Base-by-base conservation (phyloP, 2,329 filamentous ascomycete species). In the Colletotrichum sp. region DNA sequence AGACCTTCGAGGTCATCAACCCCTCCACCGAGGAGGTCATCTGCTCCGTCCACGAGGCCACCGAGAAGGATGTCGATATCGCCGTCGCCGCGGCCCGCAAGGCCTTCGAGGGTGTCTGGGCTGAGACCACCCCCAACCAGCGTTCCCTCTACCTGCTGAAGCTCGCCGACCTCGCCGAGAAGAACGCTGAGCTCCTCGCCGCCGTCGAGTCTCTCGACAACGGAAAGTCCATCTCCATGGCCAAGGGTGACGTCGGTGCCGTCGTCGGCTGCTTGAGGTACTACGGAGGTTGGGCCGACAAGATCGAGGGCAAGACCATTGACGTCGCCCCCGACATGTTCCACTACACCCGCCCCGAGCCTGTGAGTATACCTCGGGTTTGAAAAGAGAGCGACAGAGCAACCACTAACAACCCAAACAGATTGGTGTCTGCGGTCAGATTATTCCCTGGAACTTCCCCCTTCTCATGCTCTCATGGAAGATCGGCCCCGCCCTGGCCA, bases 1-100 rank as follows among this genome's bases (percentile, higher is more conserved):
- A 95, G 91, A 96, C 93, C 79, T 97, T 98, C 83, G 95, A 98
- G 87, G 94, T 96, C 85, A 93, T 97, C 90, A 98, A 98, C 91
- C 96, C 96, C 76, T 83, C 93, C 78, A 95, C 92, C 79, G 96
- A 98, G 86, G 93, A 96, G 86, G 92, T 95, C 82, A 97, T 98
- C 88, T 91, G 89, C 89, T 93, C 93, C 71, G 94, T 98, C 80
- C 88, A 92, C 83, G 96, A 98, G 88, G 96, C 93, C 83, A 94
- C 93, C 78, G 95, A 97, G 89, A 96, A 97, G 89, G 95, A 97
- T 87, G 88, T 93, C 84, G 92, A 93, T 85, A 87, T 96, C 76
- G 96, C 96, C 78, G 96, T 98, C 78, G 88, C 91, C 74, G 96
- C 95, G 69, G 96, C 96, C 79, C 94, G 96, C 84, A 94, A 94